Evolutionary conservation across 176 grass and related monocot species (phyloP).

Genomic region (Sorghum bicolor): DNA sequence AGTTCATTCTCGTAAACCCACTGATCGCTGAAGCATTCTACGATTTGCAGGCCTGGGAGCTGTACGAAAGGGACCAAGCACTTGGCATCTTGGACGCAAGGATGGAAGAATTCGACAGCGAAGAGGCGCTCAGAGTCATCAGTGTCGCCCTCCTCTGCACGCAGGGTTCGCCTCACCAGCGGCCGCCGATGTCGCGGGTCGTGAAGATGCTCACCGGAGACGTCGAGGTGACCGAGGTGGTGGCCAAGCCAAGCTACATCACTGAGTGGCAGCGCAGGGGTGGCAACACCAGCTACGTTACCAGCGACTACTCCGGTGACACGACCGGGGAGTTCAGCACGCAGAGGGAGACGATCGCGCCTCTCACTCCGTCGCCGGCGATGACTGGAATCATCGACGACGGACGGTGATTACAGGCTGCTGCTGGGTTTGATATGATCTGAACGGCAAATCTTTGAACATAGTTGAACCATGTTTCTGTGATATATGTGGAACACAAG

Average conservation of each 20-base stretch:
- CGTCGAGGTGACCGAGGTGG: constrained; percentile 28
- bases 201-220: constrained; percentile 49
- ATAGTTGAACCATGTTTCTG: neutral
- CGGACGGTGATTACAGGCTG: neutral
- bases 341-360: neutral
- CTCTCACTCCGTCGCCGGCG: constrained; percentile 3
- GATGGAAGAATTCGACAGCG: neutral
- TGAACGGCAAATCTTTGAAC: neutral
- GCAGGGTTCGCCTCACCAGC: constrained; percentile 40
- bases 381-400: neutral
- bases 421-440: neutral
- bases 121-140: constrained; percentile 41
- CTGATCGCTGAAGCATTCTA: neutral
- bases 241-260: constrained; percentile 49
- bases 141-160: constrained; percentile 50
- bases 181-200: constrained; percentile 53
- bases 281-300: constrained; percentile 21
- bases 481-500: neutral
- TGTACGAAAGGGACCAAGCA: neutral
- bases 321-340: neutral
- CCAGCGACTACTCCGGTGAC: neutral
- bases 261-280: constrained; percentile 53
- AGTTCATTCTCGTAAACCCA: neutral
- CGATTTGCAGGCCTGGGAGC: neutral
- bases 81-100: neutral